Percentiles rank a stretch among this genome's conserved stretches.
phyloP scores from a whole-genome alignment of 805 yeast genomes.

The Middelhovenomyces tepae region DNA sequence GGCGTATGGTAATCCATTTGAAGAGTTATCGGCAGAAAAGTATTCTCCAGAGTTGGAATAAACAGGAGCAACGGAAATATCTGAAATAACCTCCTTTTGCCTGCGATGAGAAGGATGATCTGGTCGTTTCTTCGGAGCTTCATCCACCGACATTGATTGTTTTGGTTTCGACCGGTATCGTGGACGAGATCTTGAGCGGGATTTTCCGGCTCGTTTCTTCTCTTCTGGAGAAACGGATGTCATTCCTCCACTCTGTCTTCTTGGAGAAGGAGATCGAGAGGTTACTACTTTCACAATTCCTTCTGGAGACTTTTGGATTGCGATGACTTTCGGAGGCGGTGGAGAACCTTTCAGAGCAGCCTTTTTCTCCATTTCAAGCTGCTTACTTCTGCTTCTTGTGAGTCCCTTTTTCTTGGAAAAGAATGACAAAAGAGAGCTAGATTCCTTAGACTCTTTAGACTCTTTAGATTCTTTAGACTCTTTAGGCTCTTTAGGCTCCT shows the following conservation, averaged over 20 bases:
- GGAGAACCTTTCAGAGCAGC: background rate
- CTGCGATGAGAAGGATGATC: background rate
- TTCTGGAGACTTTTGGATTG: background rate
- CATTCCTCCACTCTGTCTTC: too few relatives aligned
- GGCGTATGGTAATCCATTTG: constrained; percentile 24
- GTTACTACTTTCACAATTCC: background rate
- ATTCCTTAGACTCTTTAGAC: constrained; percentile 10
- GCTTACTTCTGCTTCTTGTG: constrained; percentile 10
- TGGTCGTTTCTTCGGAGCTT: background rate
- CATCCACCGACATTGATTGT: background rate
- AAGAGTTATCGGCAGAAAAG: constrained; percentile 1
- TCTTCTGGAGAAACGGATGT: too few relatives aligned
- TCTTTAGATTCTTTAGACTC: constrained; percentile 2
- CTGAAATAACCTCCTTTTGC: background rate
- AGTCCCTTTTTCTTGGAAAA: constrained; percentile 14
- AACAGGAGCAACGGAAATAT: background rate
- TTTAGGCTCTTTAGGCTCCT: constrained; percentile 2
- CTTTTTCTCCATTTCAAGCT: constrained; percentile 3
- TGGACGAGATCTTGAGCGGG: background rate
- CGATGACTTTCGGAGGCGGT: too few relatives aligned
- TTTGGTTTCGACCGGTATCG: constrained; percentile 1
- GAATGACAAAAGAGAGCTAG: constrained; percentile 12
- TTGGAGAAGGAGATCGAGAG: background rate
- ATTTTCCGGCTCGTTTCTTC: constrained; percentile 1
- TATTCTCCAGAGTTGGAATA: constrained; percentile 6